Conservation (phyloP, 768 basidiomycete species). For the Russula emetica region DNA sequence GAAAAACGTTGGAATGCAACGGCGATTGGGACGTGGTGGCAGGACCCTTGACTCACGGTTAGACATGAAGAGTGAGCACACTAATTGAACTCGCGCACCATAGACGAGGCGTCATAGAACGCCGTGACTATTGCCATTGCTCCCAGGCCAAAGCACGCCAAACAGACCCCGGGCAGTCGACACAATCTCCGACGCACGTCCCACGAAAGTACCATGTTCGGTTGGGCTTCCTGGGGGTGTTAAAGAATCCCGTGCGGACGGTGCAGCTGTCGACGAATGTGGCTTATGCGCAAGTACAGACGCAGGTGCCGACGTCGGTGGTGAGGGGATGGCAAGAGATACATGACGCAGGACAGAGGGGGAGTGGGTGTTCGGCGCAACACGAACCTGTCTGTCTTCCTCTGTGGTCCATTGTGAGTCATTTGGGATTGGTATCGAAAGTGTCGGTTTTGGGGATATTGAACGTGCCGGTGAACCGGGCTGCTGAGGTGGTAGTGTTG, state of each 20-base stretch:
- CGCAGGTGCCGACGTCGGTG: conserved; percentile 18
- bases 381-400: conserved; percentile 21
- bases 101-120: conserved; percentile 7
- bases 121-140: conserved; percentile 25
- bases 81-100: neutral
- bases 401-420: neutral
- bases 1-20: neutral
- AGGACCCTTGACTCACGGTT: neutral
- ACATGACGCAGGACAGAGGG: conserved; percentile 23
- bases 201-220: conserved; percentile 41
- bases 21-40: neutral
- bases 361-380: conserved; percentile 19
- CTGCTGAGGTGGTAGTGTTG: neutral
- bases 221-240: conserved; percentile 29
- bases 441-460: conserved; percentile 1
- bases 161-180: conserved; percentile 74
- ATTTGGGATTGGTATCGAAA: conserved; percentile 4
- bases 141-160: conserved; percentile 52
- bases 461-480: neutral
- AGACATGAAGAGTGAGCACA: neutral
- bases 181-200: conserved; percentile 73
- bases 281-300: conserved; percentile 17
- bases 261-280: conserved; percentile 7
- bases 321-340: conserved; percentile 8
- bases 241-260: conserved; percentile 30